Evolutionary conservation across 371 early-diverging fungal species (phyloP), one percentile per base, ranked within the genome.

Genomic region (Lichtheimia ramosa): DNA sequence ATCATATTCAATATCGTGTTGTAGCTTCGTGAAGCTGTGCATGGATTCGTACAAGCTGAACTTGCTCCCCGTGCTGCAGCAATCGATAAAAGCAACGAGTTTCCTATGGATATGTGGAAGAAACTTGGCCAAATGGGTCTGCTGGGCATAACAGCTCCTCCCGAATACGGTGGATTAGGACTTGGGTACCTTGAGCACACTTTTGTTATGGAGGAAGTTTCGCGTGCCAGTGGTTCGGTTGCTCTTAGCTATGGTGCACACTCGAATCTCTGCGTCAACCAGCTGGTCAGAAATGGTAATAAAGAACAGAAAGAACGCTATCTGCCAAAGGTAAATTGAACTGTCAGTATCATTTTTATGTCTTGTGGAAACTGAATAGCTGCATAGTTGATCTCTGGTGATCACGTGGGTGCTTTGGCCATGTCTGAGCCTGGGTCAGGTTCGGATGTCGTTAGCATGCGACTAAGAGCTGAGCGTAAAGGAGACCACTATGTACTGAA

Each of bases 191-290:
- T 96, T 46, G 92, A 92, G 54, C 98, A 98, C 71, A 88, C 89
- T 14, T 58, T 98, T 21, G 93, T 89, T 21, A 96, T 98, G 96
- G 96, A 98, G 70, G 97, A 95, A 67, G 79, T 98, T 60, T 89
- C 89, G 5, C 80, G 96, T 24, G 95, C 93, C 1, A 92, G 93
- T 16, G 98, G 93, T 3, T 87, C 95, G 0, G 96, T 98, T 8
- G 98, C 92, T 0, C 77, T 98, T 41, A 89, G 90, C 61, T 98
- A 98, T 73, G 98, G 96, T 58, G 98, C 98, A 6, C 98, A 98
- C 74, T 95, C 95, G 21, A 98, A 98, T 73, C 77, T 97, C 28
- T 96, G 97, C 70, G 96, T 98, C 46, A 98, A 98, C 80, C 98
- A 98, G 73, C 92, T 98, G 48, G 91, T 88, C 14, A 78, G 96